These are phyloP conservation scores for Brassica rapa DNA, from an alignment of 345 rosid species.

Conservation along the genomic window DNA sequence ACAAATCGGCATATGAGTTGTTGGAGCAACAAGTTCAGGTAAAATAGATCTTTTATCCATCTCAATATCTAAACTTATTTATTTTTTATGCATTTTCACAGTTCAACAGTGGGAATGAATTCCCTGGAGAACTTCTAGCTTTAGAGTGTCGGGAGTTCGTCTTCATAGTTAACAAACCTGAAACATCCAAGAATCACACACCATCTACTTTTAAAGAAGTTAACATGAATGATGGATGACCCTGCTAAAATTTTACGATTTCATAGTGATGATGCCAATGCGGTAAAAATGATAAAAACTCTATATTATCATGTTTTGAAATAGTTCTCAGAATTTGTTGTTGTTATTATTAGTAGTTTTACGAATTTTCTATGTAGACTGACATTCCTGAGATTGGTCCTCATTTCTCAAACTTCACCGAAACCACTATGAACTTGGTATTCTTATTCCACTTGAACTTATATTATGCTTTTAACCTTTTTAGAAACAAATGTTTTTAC, in stretches of 20 bases:
- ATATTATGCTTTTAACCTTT: background rate
- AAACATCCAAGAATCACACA: background rate
- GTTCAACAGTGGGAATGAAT: background rate
- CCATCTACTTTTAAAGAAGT: background rate
- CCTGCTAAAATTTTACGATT: background rate
- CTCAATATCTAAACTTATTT: background rate
- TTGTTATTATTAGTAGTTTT: background rate
- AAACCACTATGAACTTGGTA: background rate
- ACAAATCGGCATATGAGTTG: constrained; percentile 8
- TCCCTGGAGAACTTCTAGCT: too few species aligned
- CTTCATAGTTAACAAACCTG: background rate
- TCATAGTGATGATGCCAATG: background rate
- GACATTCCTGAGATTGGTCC: background rate
- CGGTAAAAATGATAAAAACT: background rate
- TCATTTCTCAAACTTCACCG: background rate
- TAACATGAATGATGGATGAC: background rate
- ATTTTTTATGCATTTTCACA: background rate
- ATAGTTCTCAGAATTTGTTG: background rate
- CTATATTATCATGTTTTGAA: background rate
- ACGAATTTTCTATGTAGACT: background rate
- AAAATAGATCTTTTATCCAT: background rate
- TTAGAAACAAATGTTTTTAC: background rate
- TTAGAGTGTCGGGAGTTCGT: background rate
- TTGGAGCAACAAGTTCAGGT: constrained; percentile 14
- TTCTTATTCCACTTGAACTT: background rate